phyloP scores from a whole-genome alignment of 1,139 yeast genomes.

The Pichia sp. region DNA sequence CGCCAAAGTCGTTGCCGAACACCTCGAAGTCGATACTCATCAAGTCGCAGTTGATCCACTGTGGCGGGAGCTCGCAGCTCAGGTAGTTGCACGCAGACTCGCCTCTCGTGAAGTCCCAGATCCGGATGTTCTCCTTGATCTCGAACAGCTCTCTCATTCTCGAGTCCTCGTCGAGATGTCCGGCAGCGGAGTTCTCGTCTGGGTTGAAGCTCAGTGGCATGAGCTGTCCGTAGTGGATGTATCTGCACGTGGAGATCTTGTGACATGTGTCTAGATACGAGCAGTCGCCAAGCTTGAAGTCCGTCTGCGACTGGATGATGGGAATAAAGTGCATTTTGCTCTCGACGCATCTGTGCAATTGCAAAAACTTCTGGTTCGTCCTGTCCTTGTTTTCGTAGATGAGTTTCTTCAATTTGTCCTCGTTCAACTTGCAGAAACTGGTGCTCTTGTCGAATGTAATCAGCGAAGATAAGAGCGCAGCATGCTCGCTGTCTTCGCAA shows the following conservation, averaged over 20 bases:
- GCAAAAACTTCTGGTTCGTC: constrained; percentile 12
- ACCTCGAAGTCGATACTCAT: constrained; percentile 61
- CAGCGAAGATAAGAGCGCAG: constrained; percentile 34
- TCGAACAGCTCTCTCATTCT: constrained; percentile 20
- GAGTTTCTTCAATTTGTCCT: constrained; percentile 24
- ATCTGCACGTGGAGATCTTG: constrained; percentile 74
- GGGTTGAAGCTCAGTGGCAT: constrained; percentile 38
- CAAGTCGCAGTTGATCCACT: constrained; percentile 86
- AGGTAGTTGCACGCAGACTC: constrained; percentile 37
- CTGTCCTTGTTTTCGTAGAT: constrained; percentile 16
- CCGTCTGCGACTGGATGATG: constrained; percentile 52
- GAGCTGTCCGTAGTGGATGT: constrained; percentile 71
- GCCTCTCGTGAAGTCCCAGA: constrained; percentile 53
- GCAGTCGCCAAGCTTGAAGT: constrained; percentile 77
- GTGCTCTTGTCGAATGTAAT: constrained; percentile 30
- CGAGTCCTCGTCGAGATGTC: constrained; percentile 22
- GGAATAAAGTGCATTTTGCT: constrained; percentile 61
- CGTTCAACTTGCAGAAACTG: constrained; percentile 29
- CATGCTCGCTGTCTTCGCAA: constrained; percentile 49
- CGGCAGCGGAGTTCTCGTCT: constrained; percentile 17
- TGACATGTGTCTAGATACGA: constrained; percentile 93
- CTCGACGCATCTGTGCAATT: constrained; percentile 40
- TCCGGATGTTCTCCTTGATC: constrained; percentile 30
- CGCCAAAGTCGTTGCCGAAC: constrained; percentile 76
- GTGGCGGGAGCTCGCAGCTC: constrained; percentile 48